Evolutionary conservation across 1,139 yeast species (phyloP).

Genomic region (Lodderomyces orthopsilosis): DNA sequence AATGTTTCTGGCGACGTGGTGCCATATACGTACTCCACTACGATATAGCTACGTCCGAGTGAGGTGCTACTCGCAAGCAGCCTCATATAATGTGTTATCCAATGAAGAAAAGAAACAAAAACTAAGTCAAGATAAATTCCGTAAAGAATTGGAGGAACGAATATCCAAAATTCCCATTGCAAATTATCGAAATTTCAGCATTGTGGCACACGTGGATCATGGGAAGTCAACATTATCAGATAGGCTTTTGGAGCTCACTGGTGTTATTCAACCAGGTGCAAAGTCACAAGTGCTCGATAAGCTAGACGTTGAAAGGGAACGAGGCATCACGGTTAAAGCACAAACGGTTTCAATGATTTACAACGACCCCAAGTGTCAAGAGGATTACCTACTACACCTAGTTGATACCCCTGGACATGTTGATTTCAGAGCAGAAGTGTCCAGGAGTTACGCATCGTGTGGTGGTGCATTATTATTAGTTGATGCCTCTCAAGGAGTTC

Average conservation of each 20-base stretch:
- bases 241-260: constrained; percentile 79
- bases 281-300: constrained; percentile 87
- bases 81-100: constrained; percentile 6
- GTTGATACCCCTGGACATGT: constrained; percentile 99
- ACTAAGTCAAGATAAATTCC: constrained; percentile 32
- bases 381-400: constrained; percentile 79
- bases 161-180: constrained; percentile 74
- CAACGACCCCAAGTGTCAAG: constrained; percentile 47
- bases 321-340: constrained; percentile 96
- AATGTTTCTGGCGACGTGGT: constrained; percentile 1
- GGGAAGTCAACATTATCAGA: constrained; percentile 94
- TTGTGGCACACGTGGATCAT: constrained; percentile 97
- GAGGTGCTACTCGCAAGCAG: background rate
- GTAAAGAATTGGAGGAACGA: constrained; percentile 46
- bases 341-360: constrained; percentile 95
- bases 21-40: background rate
- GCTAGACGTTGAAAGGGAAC: constrained; percentile 87
- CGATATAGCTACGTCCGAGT: background rate
- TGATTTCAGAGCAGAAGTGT: constrained; percentile 91
- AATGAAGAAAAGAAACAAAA: constrained; percentile 28
- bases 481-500: constrained; percentile 95
- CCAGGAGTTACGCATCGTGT: constrained; percentile 92
- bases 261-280: constrained; percentile 77
- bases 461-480: constrained; percentile 90
- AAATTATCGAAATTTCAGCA: constrained; percentile 84